phyloP scores from a whole-genome alignment of 2,329 filamentous ascomycete genomes.

The Epichloe gansuensis region DNA sequence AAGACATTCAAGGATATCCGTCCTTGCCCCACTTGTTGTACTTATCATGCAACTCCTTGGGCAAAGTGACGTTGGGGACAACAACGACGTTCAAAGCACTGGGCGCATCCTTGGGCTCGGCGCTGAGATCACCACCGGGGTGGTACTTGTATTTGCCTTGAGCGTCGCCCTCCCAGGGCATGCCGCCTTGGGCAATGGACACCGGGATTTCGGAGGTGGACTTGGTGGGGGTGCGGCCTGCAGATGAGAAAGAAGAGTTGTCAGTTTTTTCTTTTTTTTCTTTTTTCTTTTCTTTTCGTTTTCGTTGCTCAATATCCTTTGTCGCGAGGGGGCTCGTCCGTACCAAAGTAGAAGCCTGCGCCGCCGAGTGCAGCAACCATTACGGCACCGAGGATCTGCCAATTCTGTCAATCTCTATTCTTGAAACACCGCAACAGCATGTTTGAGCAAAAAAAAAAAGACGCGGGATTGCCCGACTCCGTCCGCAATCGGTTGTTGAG shows the following conservation, averaged over 20 bases:
- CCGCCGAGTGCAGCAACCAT: conserved; percentile 82
- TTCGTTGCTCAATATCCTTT: no score
- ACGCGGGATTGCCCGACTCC: no score
- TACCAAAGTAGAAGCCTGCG: conserved; percentile 83
- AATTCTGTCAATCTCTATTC: background rate
- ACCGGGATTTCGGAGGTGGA: conserved; percentile 71
- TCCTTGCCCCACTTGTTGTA: conserved; percentile 99
- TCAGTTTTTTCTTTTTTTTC: no score
- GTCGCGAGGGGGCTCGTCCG: conserved; percentile 8
- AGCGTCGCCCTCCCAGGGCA: conserved; percentile 77
- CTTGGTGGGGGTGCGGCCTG: conserved; percentile 73
- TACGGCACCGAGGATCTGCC: conserved; percentile 74
- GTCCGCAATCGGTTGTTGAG: no score
- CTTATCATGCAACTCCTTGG: conserved; percentile 86
- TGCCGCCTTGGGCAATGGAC: conserved; percentile 59
- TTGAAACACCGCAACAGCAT: background rate
- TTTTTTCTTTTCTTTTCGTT: no score
- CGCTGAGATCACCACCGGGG: conserved; percentile 69
- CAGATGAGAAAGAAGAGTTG: background rate
- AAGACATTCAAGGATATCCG: conserved; percentile 49
- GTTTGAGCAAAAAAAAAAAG: no score
- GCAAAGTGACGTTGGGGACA: conserved; percentile 83
- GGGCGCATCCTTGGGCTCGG: conserved; percentile 74
- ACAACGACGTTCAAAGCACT: conserved; percentile 92
- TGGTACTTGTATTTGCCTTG: conserved; percentile 64